A percentile compares a stretch with the other conserved stretches of the same genome.
These are phyloP conservation scores for Peltaster fructicola DNA, from an alignment of 2,329 filamentous ascomycete species.

Conservation along the genomic window DNA sequence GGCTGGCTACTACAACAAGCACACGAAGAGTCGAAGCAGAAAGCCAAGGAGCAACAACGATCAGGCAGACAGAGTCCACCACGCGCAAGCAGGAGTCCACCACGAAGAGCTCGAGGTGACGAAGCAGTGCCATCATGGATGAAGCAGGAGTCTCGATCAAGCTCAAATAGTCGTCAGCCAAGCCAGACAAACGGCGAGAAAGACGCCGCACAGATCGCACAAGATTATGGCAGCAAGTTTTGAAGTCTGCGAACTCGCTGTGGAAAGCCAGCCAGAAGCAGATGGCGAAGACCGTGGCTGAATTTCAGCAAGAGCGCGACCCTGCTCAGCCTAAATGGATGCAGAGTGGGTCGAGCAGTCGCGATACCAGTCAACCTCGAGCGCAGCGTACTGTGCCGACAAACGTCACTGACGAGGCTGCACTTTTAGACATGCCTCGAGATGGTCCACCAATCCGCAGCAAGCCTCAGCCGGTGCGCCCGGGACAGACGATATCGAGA, in stretches of 20 bases:
- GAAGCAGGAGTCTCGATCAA: conserved; percentile 36
- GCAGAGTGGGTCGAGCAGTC: conserved; percentile 25
- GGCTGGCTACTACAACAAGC: conserved; percentile 84
- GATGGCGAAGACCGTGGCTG: conserved; percentile 77
- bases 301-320: conserved; percentile 62
- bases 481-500: too few relatives aligned
- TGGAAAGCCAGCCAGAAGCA: conserved; percentile 94
- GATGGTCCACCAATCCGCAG: conserved; percentile 40
- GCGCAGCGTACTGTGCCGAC: conserved; percentile 10
- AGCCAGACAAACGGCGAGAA: conserved; percentile 43
- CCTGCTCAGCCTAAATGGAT: conserved; percentile 87
- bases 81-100: conserved; percentile 8
- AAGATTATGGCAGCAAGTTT: conserved; percentile 66
- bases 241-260: conserved; percentile 86
- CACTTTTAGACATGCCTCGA: conserved; percentile 54
- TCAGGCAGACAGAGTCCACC: conserved; percentile 9
- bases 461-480: too few relatives aligned
- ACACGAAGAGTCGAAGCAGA: conserved; percentile 64
- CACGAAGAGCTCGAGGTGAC: conserved; percentile 16
- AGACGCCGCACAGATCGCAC: conserved; percentile 65
- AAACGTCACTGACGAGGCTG: conserved; percentile 38
- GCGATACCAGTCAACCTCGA: conserved; percentile 10
- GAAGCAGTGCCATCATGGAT: conserved; percentile 42
- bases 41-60: conserved; percentile 27
- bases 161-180: conserved; percentile 29